phyloP scores from a whole-genome alignment of 148 eudicot species.

The Salicornia ramosissima region DNA sequence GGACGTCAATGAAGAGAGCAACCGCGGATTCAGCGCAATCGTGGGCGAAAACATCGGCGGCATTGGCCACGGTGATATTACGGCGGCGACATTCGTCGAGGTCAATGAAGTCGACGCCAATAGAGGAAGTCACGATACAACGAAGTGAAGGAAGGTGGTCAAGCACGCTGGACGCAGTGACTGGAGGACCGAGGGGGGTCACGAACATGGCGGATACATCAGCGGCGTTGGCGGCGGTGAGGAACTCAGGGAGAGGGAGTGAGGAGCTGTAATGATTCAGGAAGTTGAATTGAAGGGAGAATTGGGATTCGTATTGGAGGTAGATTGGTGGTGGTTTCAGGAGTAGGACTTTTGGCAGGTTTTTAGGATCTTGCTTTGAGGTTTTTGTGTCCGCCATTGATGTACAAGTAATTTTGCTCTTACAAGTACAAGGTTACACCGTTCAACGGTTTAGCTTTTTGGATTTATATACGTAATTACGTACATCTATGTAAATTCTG shows the following conservation, averaged over 20 bases:
- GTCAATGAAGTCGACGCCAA: conserved; percentile 61
- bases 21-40: conserved; percentile 73
- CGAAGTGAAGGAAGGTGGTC: conserved; percentile 47
- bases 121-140: conserved; percentile 51
- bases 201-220: conserved; percentile 32
- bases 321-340: conserved; percentile 41
- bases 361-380: not conserved
- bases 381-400: conserved; percentile 10
- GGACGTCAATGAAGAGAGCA: conserved; percentile 51
- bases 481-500: too few species aligned
- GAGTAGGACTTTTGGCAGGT: conserved; percentile 43
- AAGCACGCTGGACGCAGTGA: conserved; percentile 35
- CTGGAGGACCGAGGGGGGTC: conserved; percentile 17
- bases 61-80: conserved; percentile 45
- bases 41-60: conserved; percentile 31
- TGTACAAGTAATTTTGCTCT: not conserved
- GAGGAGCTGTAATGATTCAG: conserved; percentile 48
- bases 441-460: too few species aligned
- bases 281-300: conserved; percentile 37
- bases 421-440: too few species aligned
- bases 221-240: conserved; percentile 24
- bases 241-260: conserved; percentile 30
- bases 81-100: conserved; percentile 66
- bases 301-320: conserved; percentile 23
- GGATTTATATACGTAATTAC: not conserved